phyloP scores from a whole-genome alignment of 1,284 basidiomycete species.

The Microbotryomycetes sp. region DNA sequence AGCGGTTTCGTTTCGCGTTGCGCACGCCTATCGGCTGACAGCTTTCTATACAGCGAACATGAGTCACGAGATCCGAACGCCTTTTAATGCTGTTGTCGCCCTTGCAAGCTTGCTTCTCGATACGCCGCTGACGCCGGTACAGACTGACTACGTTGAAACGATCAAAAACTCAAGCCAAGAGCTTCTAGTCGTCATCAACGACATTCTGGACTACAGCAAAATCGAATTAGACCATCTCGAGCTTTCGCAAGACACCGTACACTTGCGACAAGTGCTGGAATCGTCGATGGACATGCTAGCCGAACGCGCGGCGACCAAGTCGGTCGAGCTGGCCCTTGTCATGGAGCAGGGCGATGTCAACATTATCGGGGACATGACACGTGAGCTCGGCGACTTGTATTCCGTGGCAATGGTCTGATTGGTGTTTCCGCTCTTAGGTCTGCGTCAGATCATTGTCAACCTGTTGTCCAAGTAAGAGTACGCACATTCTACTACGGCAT shows the following conservation, averaged over 20 bases:
- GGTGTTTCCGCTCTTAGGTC: not conserved
- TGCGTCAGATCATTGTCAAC: slow-evolving; percentile 28
- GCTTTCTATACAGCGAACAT: slow-evolving; percentile 2
- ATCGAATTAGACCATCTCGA: slow-evolving; percentile 30
- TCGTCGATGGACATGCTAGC: slow-evolving; percentile 29
- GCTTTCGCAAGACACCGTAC: slow-evolving; percentile 12
- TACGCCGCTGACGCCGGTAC: slow-evolving; percentile 22
- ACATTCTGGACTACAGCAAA: slow-evolving; percentile 29
- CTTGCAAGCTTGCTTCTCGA: slow-evolving; percentile 23
- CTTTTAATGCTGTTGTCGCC: slow-evolving; percentile 30
- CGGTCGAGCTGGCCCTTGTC: slow-evolving; percentile 23
- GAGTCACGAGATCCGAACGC: slow-evolving; percentile 23
- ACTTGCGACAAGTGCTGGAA: slow-evolving; percentile 20
- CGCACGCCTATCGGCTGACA: not conserved
- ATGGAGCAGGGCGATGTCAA: slow-evolving; percentile 27
- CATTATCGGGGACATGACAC: slow-evolving; percentile 22
- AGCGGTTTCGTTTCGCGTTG: not conserved
- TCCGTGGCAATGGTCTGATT: not conserved
- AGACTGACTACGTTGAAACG: slow-evolving; percentile 25
- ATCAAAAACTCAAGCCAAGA: slow-evolving; percentile 30
- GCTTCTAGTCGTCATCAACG: slow-evolving; percentile 28
- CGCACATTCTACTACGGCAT: not conserved
- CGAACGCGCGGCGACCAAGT: slow-evolving; percentile 27
- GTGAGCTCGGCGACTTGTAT: not conserved
- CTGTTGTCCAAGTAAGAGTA: slow-evolving; percentile 15